Conservation (phyloP, 176 grass and related monocot species). For the Metroxylon sagu region DNA sequence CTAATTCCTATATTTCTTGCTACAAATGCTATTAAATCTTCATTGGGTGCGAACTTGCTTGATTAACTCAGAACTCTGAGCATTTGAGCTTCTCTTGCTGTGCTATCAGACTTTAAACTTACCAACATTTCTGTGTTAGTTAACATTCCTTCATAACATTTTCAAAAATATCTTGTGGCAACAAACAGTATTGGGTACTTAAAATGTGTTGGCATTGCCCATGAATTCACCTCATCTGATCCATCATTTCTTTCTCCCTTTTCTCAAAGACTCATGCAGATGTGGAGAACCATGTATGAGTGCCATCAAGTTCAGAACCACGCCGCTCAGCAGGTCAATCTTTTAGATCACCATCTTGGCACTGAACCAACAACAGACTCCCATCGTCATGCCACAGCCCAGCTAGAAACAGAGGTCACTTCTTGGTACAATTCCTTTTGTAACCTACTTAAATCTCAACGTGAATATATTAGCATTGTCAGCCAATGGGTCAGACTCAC, state of each 20-base stretch:
- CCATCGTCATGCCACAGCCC: conserved; percentile 52
- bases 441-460: conserved; percentile 64
- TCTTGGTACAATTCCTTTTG: conserved; percentile 81
- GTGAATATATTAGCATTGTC: conserved; percentile 59
- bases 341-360: conserved; percentile 48
- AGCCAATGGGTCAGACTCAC: conserved; percentile 82
- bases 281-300: conserved; percentile 95
- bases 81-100: too few relatives aligned
- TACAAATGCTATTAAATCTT: too few relatives aligned
- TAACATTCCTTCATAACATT: too few relatives aligned
- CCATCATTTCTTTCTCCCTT: conserved; percentile 18
- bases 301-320: conserved; percentile 91
- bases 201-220: too few relatives aligned
- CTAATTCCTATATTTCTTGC: too few relatives aligned
- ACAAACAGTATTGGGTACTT: too few relatives aligned
- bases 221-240: too few relatives aligned
- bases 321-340: conserved; percentile 62
- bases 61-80: too few relatives aligned
- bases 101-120: too few relatives aligned
- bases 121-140: too few relatives aligned
- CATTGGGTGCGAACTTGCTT: too few relatives aligned
- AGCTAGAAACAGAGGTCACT: conserved; percentile 86
- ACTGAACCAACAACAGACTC: conserved; percentile 76
- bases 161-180: too few relatives aligned
- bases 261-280: conserved; percentile 53